Base-by-base conservation (phyloP, 257 asterid genomes). In the Petunia axillaris region DNA sequence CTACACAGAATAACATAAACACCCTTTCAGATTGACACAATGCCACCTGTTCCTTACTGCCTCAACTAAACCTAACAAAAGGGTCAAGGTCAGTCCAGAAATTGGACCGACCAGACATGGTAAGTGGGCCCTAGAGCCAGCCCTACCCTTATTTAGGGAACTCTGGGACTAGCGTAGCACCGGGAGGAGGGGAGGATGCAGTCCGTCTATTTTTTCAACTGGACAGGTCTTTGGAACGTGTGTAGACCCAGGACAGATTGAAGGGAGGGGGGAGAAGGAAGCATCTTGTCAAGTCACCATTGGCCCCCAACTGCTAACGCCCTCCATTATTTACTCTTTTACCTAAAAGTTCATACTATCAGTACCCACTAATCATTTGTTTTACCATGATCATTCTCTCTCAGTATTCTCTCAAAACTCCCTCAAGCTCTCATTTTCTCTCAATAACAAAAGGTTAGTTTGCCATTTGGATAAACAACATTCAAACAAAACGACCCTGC, bases 341-440 rank as follows among this genome's bases (percentile, higher is more conserved):
- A 70, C 41, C 40, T 46, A 46, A 46, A 70, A 46, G 43, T 36
- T 46, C 25, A 48, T 44, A 70, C 36, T 40, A 66, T 43, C 13
- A 40, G 6, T 66, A 66, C 52, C 53, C 37, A 5, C 73, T 65
- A 65, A 39, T 65, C 40, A 65, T 14, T 64, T 40, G 40, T 1
- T 40, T 66, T 66, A 39, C 13, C 7, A 66, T 39, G 74, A 66
- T 13, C 74, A 66, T 66, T 66, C 8, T 66, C 74, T 2, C 74
- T 40, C 40, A 39, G 15, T 40, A 66, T 66, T 66, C 74, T 66
- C 52, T 37, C 40, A 66, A n/a, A 50, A 66, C 52, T 40, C 53
- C 37, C 74, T 66, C 74, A 66, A 66, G 37, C 37, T 66, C 74
- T 15, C 74, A 39, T 66, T 39, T 14, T 65, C 74, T 65, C 25